Evolutionary conservation across 1,284 basidiomycete genomes (phyloP).

Genomic region (Cryptococcus sp.): DNA sequence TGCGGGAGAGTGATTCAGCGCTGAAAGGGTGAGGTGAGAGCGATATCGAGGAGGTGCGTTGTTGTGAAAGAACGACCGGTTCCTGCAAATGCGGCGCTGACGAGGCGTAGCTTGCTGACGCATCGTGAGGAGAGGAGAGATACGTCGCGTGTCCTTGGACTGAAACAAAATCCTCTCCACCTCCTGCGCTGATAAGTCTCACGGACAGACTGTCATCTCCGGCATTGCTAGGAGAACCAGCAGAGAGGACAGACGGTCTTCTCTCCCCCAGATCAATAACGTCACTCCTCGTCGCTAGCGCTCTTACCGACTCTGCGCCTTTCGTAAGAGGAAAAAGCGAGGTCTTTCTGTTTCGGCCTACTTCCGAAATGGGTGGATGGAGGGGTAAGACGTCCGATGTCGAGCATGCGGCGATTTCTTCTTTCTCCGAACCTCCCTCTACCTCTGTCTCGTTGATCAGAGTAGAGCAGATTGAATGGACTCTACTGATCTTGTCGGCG

Average conservation of each 20-base stretch:
- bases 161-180: slow-evolving; percentile 10
- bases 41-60: too few relatives aligned
- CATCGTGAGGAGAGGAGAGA: too few relatives aligned
- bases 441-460: slow-evolving; percentile 1
- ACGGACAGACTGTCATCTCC: slow-evolving; percentile 7
- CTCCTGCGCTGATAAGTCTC: slow-evolving; percentile 18
- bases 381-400: too few relatives aligned
- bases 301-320: not conserved
- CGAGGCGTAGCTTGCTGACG: too few relatives aligned
- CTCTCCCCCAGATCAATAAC: slow-evolving; percentile 12
- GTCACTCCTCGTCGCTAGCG: too few relatives aligned
- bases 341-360: too few relatives aligned
- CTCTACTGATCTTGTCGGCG: slow-evolving; percentile 21
- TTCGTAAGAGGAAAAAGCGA: not conserved
- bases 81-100: too few relatives aligned
- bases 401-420: too few relatives aligned
- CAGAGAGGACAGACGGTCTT: slow-evolving; percentile 12
- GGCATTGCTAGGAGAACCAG: slow-evolving; percentile 1
- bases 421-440: too few relatives aligned
- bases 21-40: not conserved
- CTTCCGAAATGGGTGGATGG: too few relatives aligned
- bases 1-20: not conserved
- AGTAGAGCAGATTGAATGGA: slow-evolving; percentile 28
- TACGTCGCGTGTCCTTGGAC: too few relatives aligned
- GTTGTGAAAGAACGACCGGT: too few relatives aligned